phyloP scores from a whole-genome alignment of 2,329 filamentous ascomycete genomes.

The Pyrenochaeta sp. region DNA sequence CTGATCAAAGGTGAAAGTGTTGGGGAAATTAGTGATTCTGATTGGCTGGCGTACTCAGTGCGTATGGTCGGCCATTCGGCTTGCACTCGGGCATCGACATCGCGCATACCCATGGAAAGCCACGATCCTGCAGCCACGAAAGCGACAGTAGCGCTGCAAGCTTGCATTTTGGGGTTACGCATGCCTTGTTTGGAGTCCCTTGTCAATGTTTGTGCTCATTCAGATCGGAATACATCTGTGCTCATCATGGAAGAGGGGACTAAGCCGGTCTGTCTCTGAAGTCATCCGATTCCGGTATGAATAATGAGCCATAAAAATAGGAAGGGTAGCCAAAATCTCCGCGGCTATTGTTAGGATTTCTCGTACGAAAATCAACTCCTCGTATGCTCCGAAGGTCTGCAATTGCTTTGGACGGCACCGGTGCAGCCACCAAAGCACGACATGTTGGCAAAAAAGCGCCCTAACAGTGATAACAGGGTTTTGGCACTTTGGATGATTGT shows the following conservation, averaged over 20 bases:
- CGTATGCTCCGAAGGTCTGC: neutral
- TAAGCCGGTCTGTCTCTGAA: neutral
- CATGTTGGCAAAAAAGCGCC: neutral
- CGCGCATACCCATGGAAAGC: neutral
- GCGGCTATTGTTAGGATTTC: neutral
- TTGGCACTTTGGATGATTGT: neutral
- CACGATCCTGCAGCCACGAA: slow-evolving; percentile 3
- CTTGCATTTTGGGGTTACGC: neutral
- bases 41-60: neutral
- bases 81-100: neutral
- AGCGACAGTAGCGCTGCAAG: neutral
- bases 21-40: neutral
- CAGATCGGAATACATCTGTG: neutral
- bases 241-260: neutral
- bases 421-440: neutral
- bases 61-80: slow-evolving; percentile 2
- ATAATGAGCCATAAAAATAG: neutral
- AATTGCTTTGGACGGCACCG: neutral
- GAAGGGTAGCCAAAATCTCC: too few species aligned
- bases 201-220: too few species aligned
- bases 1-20: too few species aligned
- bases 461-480: neutral
- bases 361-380: neutral
- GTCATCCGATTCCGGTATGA: slow-evolving; percentile 1
- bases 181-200: too few species aligned